Evolutionary conservation across 768 basidiomycete species (phyloP), one percentile per base, ranked within the genome.

Genomic region (Hydnum rufescens): DNA sequence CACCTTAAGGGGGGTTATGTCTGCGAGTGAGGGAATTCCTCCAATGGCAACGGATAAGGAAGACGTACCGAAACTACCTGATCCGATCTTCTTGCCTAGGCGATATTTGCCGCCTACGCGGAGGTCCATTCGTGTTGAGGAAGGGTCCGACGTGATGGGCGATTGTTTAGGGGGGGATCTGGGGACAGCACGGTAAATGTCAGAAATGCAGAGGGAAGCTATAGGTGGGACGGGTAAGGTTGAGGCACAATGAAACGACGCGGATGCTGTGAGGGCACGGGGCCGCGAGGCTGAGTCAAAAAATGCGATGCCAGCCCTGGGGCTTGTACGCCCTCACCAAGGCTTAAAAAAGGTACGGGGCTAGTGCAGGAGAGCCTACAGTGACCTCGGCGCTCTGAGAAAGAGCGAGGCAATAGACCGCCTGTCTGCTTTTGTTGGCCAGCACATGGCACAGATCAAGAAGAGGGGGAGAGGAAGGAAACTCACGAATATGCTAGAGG

Each of bases 71-170:
- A 97, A 96, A 43, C 92, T 96, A 57, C 93, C 93, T 31, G 89
- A 93, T 57, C 93, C 93, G 62, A 97, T 96, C 82, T 96, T 96
- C 76, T 95, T 95, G 56, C 93, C 93, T 58, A 97, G 80, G 62
- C 93, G 78, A 73, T 97, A 96, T 70, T 97, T 89, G 60, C 86
- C 87, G 61, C 86, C 86, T 44, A 89, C 85, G 58, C 85, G 75
- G 59, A 88, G 78, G 70, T 89, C 85, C 55, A 88, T 74, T 71
- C 81, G 76, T 73, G 71, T 73, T 29, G 70, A 26, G 46, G 71
- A 46, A 49, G 46, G 72, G 63, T 89, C 85, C 67, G 84, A 75
- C 86, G 85, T 87, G 58, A 50, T 55, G 42, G 59, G 55, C 52
- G 52, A 59, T 34, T 43, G 43, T 51, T 51, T n/a, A n/a, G 53